These are phyloP conservation scores for Cucurbita moschata DNA, from an alignment of 306 rosid genomes.

Conservation along the genomic window DNA sequence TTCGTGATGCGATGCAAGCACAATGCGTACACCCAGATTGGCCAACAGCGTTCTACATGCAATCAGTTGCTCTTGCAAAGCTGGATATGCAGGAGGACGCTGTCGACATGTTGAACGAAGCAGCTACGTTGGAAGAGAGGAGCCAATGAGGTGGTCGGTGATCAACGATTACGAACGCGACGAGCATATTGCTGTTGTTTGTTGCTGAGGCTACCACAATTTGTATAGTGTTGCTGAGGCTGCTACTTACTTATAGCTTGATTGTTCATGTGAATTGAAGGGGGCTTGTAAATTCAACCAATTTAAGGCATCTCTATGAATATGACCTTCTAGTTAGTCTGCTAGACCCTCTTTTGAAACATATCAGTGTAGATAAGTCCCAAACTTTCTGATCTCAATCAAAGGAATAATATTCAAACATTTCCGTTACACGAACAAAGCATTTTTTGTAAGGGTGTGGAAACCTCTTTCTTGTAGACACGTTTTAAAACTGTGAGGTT, in stretches of 20 bases:
- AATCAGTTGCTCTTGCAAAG: conserved; percentile 93
- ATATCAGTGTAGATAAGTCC: no score
- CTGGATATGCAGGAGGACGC: conserved; percentile 95
- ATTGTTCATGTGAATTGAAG: not conserved
- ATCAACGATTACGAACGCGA: conserved; percentile 18
- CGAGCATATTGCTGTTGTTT: conserved; percentile 1
- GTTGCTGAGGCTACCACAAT: conserved; percentile 42
- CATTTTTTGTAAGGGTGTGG: no score
- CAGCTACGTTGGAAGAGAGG: conserved; percentile 78
- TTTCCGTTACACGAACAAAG: no score
- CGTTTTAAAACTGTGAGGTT: no score
- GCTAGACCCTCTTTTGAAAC: no score
- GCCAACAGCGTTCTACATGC: conserved; percentile 97
- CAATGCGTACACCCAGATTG: conserved; percentile 88
- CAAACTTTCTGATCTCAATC: no score
- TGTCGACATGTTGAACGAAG: conserved; percentile 90
- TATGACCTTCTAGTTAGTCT: no score
- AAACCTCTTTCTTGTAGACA: no score
- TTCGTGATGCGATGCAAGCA: conserved; percentile 98
- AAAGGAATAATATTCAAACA: no score
- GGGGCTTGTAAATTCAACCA: not conserved
- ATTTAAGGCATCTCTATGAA: no score
- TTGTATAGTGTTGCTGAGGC: conserved; percentile 70
- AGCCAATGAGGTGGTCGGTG: conserved; percentile 66
- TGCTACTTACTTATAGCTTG: conserved; percentile 13